Percentiles rank a stretch among this genome's conserved stretches.
Conservation (phyloP, 2,329 filamentous ascomycete species). For the Fusarium sp. region DNA sequence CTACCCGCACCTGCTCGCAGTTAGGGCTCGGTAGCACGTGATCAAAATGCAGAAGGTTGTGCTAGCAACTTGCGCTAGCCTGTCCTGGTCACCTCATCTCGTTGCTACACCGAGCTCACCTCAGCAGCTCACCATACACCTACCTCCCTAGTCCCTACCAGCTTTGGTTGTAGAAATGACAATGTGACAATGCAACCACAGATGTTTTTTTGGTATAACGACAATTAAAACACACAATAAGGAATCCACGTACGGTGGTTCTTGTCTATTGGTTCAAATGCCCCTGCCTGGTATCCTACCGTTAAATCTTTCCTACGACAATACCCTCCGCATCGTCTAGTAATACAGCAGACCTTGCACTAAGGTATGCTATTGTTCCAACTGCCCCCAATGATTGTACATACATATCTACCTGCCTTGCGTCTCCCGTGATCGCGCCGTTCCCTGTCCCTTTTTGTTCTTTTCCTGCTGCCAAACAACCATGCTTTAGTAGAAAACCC, state of each 20-base stretch:
- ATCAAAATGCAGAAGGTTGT: not conserved
- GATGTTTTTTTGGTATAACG: too few species aligned
- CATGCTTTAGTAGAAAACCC: slow-evolving; percentile 16
- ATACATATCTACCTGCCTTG: slow-evolving; percentile 40
- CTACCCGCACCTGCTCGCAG: too few species aligned
- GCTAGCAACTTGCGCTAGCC: not conserved
- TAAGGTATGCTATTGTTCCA: slow-evolving; percentile 14
- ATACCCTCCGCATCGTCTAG: slow-evolving; percentile 28
- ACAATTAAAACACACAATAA: not conserved
- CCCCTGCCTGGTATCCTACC: slow-evolving; percentile 23
- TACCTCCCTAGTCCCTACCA: not conserved
- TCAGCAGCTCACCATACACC: not conserved
- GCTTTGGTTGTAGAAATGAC: not conserved
- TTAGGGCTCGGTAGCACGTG: slow-evolving; percentile 2
- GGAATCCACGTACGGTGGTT: not conserved
- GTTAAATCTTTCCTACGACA: slow-evolving; percentile 14
- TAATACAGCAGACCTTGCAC: slow-evolving; percentile 13
- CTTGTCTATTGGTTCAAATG: slow-evolving; percentile 45
- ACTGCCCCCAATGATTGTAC: slow-evolving; percentile 34
- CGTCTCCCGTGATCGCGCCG: slow-evolving; percentile 28
- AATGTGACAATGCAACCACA: not conserved
- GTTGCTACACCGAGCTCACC: slow-evolving; percentile 22
- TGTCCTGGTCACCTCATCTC: slow-evolving; percentile 3
- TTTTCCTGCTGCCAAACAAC: slow-evolving; percentile 4
- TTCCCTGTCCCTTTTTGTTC: slow-evolving; percentile 23